Conservation (phyloP, 1,139 yeast species). For the Protomyces gravidus region DNA sequence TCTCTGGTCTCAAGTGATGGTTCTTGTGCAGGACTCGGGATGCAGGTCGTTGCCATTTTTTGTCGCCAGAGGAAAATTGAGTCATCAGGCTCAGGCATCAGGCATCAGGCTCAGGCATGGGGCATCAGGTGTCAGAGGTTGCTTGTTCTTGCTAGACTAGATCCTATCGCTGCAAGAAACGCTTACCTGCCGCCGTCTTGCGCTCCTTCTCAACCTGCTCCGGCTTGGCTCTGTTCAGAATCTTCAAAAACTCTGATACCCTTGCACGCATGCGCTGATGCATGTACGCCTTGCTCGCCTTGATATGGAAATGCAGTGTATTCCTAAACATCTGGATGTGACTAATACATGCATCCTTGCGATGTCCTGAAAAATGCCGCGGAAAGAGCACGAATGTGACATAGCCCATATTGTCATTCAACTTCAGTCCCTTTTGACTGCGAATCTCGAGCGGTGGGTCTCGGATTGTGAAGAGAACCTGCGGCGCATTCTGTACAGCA, state of each 20-base stretch:
- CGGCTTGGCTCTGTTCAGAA: constrained; percentile 93
- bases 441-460: constrained; percentile 92
- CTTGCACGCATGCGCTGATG: constrained; percentile 97
- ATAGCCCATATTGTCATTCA: constrained; percentile 43
- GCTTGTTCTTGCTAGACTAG: background rate
- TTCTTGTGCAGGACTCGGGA: no score
- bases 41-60: background rate
- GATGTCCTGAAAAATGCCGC: constrained; percentile 51
- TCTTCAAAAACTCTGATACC: constrained; percentile 88
- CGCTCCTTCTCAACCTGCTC: constrained; percentile 82
- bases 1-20: no score
- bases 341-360: constrained; percentile 67
- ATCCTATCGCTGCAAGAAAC: constrained; percentile 18
- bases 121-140: background rate
- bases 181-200: constrained; percentile 38
- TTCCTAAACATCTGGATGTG: constrained; percentile 90
- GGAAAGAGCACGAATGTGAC: constrained; percentile 53
- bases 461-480: constrained; percentile 80
- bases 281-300: constrained; percentile 96
- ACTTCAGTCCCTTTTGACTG: constrained; percentile 37
- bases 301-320: constrained; percentile 96
- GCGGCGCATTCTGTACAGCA: constrained; percentile 96
- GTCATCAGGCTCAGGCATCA: background rate
- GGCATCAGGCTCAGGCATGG: background rate
- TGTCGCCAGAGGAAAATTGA: no score